Percentiles rank a stretch among this genome's conserved stretches.
These are phyloP conservation scores for Curvularia sp. DNA, from an alignment of 2,329 filamentous ascomycete species.

Conservation along the genomic window DNA sequence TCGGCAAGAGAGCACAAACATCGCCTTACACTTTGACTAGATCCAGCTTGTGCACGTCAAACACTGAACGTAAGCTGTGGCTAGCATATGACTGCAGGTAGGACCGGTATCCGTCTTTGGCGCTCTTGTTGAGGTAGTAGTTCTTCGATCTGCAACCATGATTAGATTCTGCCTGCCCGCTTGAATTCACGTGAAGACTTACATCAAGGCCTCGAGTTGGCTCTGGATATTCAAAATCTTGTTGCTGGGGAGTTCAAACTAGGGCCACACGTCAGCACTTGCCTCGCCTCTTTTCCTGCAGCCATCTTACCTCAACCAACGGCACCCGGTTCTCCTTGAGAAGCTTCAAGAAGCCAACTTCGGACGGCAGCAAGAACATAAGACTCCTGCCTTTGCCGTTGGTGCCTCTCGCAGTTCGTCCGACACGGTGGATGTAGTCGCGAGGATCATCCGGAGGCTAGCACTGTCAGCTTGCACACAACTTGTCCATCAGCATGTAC, in stretches of 20 bases:
- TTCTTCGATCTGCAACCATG: slow-evolving; percentile 83
- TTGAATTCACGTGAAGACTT: slow-evolving; percentile 59
- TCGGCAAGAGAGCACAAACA: no score
- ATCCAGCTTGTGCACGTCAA: slow-evolving; percentile 82
- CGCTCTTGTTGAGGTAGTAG: slow-evolving; percentile 92
- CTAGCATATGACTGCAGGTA: slow-evolving; percentile 96
- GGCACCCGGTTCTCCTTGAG: slow-evolving; percentile 91
- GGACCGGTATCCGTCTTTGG: slow-evolving; percentile 78
- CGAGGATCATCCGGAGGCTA: slow-evolving; percentile 75
- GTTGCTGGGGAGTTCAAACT: slow-evolving; percentile 88
- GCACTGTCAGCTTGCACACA: slow-evolving; percentile 6
- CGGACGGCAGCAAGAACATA: slow-evolving; percentile 90
- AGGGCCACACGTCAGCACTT: neutral
- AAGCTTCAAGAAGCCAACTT: slow-evolving; percentile 90
- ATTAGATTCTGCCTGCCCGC: slow-evolving; percentile 69
- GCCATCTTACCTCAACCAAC: slow-evolving; percentile 70
- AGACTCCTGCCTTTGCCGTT: slow-evolving; percentile 85
- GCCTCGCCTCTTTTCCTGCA: neutral
- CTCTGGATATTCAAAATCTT: slow-evolving; percentile 70
- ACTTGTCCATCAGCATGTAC: neutral
- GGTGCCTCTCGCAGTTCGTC: slow-evolving; percentile 86
- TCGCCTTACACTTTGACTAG: slow-evolving; percentile 70
- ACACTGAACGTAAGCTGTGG: slow-evolving; percentile 81
- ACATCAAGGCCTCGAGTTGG: slow-evolving; percentile 10
- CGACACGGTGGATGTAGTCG: slow-evolving; percentile 80